Evolutionary conservation across 225 moss, liverwort and hornwort genomes (phyloP), one percentile per base, ranked within the genome.

Genomic region (Thuidium tamariscinum): DNA sequence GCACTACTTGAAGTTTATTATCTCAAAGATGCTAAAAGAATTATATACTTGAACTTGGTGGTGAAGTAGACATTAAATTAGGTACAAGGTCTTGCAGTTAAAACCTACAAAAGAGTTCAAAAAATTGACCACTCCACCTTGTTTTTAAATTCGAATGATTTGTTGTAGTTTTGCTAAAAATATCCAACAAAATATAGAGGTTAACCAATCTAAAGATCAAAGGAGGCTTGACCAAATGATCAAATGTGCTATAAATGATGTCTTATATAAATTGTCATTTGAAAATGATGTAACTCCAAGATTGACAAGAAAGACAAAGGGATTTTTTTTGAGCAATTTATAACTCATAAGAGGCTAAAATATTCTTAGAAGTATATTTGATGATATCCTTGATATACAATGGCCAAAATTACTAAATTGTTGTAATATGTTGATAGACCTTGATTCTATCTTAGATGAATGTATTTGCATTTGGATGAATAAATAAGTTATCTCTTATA

Each of bases 301-400:
- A 30, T 30, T 0, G 1, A 18, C 1, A 48, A 0, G 3, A 11
- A 72, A 29, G 4, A 18, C 2, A 3, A 17, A 30, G 2, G 30
- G 1, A 11, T 48, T 73, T 73, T 2, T 73, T 17, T 18, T 48
- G 6, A 32, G 2, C 32, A 19, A 48, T 32, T 48, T 18, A 30
- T 46, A 29, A 3, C 5, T 46, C 0, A 29, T 0, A 25, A 69
- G 27, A 0, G 2, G 5, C 8, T 44, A 5, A 27, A 41, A 29
- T 27, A 2, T 10, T 9, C 17, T 10, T 46, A 46, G 29, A 2
- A 7, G 6, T 36, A 72, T 48, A 48, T 48, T 72, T 30, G 19
- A 48, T 48, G 11, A 48, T 30, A 48, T 7, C 1, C 1, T 0
- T 30, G 0, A 11, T 32, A 11, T 48, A 1, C 2, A 30, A 48